Conservation (phyloP, 2,329 filamentous ascomycete species). For the Tolypocladium amazonense region DNA sequence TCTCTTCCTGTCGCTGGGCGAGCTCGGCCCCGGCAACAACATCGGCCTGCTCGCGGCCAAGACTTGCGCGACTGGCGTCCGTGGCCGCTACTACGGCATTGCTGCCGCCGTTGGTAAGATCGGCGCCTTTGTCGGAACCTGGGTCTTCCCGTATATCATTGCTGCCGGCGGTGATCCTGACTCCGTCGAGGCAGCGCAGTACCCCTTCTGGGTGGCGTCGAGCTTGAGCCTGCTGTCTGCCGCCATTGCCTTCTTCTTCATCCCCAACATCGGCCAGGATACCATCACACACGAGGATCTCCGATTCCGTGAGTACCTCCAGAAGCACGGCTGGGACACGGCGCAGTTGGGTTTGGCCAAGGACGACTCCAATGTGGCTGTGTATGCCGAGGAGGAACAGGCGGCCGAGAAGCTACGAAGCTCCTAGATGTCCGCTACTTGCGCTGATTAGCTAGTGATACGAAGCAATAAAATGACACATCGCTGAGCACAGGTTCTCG, state of each 20-base stretch:
- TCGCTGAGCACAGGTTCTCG: neutral
- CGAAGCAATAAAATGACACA: neutral
- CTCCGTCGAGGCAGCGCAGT: constrained; percentile 55
- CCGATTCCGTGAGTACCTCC: constrained; percentile 64
- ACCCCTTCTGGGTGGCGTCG: constrained; percentile 82
- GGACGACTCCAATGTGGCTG: neutral
- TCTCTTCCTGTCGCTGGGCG: constrained; percentile 26
- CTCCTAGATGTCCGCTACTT: neutral
- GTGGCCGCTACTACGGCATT: constrained; percentile 62
- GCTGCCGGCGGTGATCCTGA: constrained; percentile 44
- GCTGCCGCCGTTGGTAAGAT: constrained; percentile 67
- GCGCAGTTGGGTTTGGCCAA: constrained; percentile 31
- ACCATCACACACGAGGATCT: constrained; percentile 72
- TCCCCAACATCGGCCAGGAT: constrained; percentile 75
- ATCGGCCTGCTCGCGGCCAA: constrained; percentile 82
- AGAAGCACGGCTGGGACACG: constrained; percentile 67
- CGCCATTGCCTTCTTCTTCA: constrained; percentile 41
- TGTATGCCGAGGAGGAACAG: constrained; percentile 1
- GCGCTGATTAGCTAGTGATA: neutral
- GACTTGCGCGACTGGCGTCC: constrained; percentile 78
- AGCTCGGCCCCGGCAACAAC: constrained; percentile 78
- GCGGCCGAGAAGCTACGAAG: neutral
- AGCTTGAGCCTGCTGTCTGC: constrained; percentile 68
- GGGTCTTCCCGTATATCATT: constrained; percentile 64
- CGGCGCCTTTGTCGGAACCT: constrained; percentile 77